Evolutionary conservation across 2,329 filamentous ascomycete species (phyloP).

Genomic region (Pezicula carpinea): DNA sequence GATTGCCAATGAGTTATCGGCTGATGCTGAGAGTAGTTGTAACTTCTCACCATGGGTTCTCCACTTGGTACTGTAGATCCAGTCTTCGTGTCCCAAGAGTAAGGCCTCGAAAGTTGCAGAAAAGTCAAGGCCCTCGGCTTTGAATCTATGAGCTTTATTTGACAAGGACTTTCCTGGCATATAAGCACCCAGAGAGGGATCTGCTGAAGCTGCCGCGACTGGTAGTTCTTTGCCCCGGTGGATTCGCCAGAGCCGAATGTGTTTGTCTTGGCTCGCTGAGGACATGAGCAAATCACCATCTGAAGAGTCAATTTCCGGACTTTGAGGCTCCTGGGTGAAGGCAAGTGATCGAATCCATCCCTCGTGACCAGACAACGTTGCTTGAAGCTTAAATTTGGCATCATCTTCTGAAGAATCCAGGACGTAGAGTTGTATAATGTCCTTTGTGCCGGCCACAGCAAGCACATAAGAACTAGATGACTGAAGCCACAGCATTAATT

Average conservation of each 20-base stretch:
- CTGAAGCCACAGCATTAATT: constrained; percentile 27
- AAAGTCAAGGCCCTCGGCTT: constrained; percentile 55
- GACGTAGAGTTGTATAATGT: constrained; percentile 75
- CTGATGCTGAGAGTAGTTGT: constrained; percentile 82
- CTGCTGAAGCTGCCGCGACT: constrained; percentile 47
- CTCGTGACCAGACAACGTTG: constrained; percentile 83
- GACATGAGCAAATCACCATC: constrained; percentile 73
- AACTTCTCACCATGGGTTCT: constrained; percentile 38
- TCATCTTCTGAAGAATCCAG: constrained; percentile 37
- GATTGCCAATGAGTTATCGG: constrained; percentile 89
- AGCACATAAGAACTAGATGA: constrained; percentile 55
- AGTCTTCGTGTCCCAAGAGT: constrained; percentile 92
- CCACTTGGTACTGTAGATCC: constrained; percentile 79
- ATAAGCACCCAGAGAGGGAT: constrained; percentile 53
- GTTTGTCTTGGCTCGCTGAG: constrained; percentile 96
- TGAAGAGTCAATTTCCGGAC: constrained; percentile 48
- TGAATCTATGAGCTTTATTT: constrained; percentile 83
- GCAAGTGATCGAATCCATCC: constrained; percentile 88
- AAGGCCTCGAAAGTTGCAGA: constrained; percentile 91
- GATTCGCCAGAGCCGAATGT: constrained; percentile 88
- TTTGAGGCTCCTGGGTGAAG: constrained; percentile 61
- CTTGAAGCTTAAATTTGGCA: constrained; percentile 61
- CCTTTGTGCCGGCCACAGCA: constrained; percentile 81
- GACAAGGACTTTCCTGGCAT: constrained; percentile 69
- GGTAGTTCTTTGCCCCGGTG: constrained; percentile 65